Evolutionary conservation across 257 asterid genomes (phyloP).

Genomic region (Solanum sejunctum): DNA sequence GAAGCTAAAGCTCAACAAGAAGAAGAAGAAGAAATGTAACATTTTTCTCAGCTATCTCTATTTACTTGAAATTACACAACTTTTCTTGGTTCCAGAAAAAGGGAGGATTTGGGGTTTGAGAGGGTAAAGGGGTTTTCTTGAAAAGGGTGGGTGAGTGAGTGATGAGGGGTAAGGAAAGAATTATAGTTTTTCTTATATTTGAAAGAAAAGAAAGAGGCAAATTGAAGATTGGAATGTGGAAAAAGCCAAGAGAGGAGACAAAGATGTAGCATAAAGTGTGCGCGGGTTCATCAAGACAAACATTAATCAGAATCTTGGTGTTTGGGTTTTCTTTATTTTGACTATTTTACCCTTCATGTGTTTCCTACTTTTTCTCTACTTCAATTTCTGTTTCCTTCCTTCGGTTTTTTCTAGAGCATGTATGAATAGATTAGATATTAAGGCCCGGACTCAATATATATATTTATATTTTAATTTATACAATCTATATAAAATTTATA

Average conservation of each 20-base stretch:
- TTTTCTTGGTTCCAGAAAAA: background rate
- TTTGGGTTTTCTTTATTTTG: background rate
- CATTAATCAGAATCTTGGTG: background rate
- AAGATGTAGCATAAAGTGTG: background rate
- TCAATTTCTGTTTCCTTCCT: no score
- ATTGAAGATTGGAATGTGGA: background rate
- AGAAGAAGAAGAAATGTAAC: constrained; percentile 1
- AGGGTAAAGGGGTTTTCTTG: background rate
- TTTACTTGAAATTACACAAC: background rate
- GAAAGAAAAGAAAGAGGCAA: background rate
- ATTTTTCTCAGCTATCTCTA: background rate
- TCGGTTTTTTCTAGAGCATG: no score
- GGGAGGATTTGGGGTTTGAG: background rate
- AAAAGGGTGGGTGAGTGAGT: background rate
- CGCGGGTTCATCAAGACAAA: background rate
- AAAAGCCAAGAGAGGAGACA: background rate
- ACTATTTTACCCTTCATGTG: background rate
- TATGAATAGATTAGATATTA: no score
- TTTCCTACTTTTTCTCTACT: background rate
- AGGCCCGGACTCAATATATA: no score
- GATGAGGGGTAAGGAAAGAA: background rate
- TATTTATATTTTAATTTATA: no score
- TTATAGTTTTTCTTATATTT: background rate
- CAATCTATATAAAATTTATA: no score
- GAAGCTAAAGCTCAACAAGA: constrained; percentile 1